These are phyloP conservation scores for Pneumocystis carinii DNA, from an alignment of 1,139 yeast genomes.

Conservation along the genomic window DNA sequence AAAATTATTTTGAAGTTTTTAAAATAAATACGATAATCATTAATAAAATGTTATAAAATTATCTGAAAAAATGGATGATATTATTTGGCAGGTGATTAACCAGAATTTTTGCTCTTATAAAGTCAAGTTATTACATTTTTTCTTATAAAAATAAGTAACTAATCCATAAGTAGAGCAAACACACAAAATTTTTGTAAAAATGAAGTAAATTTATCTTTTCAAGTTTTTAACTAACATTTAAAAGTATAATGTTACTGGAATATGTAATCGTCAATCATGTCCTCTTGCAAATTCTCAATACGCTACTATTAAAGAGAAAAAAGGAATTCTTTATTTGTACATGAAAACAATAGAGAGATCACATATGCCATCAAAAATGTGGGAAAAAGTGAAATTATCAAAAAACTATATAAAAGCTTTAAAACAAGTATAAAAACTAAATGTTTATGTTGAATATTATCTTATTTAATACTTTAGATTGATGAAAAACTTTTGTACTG, in stretches of 20 bases:
- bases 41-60: too few relatives aligned
- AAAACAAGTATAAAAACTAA: conserved; percentile 32
- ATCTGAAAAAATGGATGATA: conserved; percentile 27
- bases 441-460: neutral
- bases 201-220: conserved; percentile 43
- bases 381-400: conserved; percentile 86
- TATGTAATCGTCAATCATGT: conserved; percentile 84
- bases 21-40: too few relatives aligned
- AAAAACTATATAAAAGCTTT: conserved; percentile 80
- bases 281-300: conserved; percentile 92
- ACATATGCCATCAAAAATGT: conserved; percentile 78
- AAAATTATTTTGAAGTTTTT: too few relatives aligned
- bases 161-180: neutral
- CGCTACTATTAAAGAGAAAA: conserved; percentile 82
- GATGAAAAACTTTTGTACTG: conserved; percentile 79
- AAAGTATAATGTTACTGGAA: conserved; percentile 74
- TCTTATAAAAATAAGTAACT: neutral
- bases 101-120: conserved; percentile 83
- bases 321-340: conserved; percentile 76
- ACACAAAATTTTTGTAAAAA: conserved; percentile 19
- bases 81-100: conserved; percentile 83
- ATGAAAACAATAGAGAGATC: conserved; percentile 97
- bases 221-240: conserved; percentile 64
- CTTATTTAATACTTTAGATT: conserved; percentile 23
- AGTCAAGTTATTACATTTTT: conserved; percentile 30